Conservation (phyloP, 805 yeast genomes). For the Cyberlindnera xishuangbannaensis region DNA sequence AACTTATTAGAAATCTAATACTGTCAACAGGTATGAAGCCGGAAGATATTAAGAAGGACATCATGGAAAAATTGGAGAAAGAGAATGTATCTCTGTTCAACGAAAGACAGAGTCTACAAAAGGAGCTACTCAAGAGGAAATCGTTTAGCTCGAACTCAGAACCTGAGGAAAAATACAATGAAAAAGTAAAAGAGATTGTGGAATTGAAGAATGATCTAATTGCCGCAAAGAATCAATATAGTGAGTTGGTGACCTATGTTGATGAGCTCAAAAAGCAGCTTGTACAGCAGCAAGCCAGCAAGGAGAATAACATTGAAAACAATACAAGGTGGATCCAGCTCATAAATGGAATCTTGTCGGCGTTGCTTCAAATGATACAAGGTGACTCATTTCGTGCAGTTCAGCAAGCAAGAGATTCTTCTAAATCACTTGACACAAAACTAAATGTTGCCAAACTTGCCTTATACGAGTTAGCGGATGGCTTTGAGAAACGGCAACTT, state of each 20-base stretch:
- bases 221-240: slow-evolving; percentile 16
- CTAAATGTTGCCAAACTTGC: slow-evolving; percentile 17
- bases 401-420: slow-evolving; percentile 15
- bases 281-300: too few relatives aligned
- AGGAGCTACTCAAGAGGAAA: too few relatives aligned
- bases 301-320: slow-evolving; percentile 4
- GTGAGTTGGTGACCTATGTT: too few relatives aligned
- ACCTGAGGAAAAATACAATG: slow-evolving; percentile 8
- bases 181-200: slow-evolving; percentile 21
- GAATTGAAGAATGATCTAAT: slow-evolving; percentile 25
- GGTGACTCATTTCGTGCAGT: slow-evolving; percentile 20
- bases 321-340: slow-evolving; percentile 10
- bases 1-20: slow-evolving; percentile 21
- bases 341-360: slow-evolving; percentile 13
- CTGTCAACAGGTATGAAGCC: slow-evolving; percentile 15
- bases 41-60: slow-evolving; percentile 19
- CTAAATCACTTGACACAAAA: slow-evolving; percentile 20
- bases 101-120: slow-evolving; percentile 17
- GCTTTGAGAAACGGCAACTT: neutral
- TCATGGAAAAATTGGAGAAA: slow-evolving; percentile 18
- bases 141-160: too few relatives aligned
- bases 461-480: slow-evolving; percentile 19
- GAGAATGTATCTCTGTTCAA: slow-evolving; percentile 17
- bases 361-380: slow-evolving; percentile 6
- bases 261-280: slow-evolving; percentile 20